A percentile compares a stretch with the other conserved stretches of the same genome.
Conservation (phyloP, 2,329 filamentous ascomycete genomes). For the Xylariaceae sp. region DNA sequence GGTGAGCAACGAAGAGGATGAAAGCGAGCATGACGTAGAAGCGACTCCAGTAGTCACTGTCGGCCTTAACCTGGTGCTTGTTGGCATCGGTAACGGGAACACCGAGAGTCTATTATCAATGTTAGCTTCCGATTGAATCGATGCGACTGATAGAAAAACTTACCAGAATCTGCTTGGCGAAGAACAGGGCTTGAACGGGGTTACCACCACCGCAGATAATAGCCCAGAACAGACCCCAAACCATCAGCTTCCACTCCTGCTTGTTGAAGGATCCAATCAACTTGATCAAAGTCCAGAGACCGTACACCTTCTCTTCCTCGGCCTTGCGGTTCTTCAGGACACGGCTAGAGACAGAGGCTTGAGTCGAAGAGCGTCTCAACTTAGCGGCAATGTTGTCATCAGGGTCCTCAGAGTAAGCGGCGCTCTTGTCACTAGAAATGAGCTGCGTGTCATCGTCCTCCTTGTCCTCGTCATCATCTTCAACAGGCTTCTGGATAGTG, state of each 20-base stretch:
- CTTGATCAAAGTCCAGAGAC: slow-evolving; percentile 69
- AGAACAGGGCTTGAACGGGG: slow-evolving; percentile 72
- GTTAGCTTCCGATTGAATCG: slow-evolving; percentile 13
- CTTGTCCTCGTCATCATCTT: slow-evolving; percentile 49
- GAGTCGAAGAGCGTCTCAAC: slow-evolving; percentile 50
- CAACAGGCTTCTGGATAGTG: slow-evolving; percentile 39
- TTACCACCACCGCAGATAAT: slow-evolving; percentile 77
- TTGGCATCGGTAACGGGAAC: slow-evolving; percentile 42
- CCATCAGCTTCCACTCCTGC: slow-evolving; percentile 65
- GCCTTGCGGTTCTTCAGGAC: slow-evolving; percentile 54
- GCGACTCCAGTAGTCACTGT: slow-evolving; percentile 78
- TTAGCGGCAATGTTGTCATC: slow-evolving; percentile 57
- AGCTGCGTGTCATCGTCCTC: slow-evolving; percentile 37
- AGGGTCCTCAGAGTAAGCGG: slow-evolving; percentile 47
- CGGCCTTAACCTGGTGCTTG: slow-evolving; percentile 54
- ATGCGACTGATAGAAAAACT: slow-evolving; percentile 48
- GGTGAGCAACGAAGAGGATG: slow-evolving; percentile 64
- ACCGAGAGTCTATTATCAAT: slow-evolving; percentile 29
- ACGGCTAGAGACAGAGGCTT: slow-evolving; percentile 63
- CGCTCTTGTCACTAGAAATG: slow-evolving; percentile 42
- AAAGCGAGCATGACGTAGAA: slow-evolving; percentile 86
- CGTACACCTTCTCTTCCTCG: slow-evolving; percentile 55
- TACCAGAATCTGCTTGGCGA: slow-evolving; percentile 76
- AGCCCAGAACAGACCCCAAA: slow-evolving; percentile 66
- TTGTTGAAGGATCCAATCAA: slow-evolving; percentile 77